Percentiles rank a stretch among this genome's conserved stretches.
These are phyloP conservation scores for Sclerotinia nivalis DNA, from an alignment of 2,329 filamentous ascomycete genomes.

Conservation along the genomic window DNA sequence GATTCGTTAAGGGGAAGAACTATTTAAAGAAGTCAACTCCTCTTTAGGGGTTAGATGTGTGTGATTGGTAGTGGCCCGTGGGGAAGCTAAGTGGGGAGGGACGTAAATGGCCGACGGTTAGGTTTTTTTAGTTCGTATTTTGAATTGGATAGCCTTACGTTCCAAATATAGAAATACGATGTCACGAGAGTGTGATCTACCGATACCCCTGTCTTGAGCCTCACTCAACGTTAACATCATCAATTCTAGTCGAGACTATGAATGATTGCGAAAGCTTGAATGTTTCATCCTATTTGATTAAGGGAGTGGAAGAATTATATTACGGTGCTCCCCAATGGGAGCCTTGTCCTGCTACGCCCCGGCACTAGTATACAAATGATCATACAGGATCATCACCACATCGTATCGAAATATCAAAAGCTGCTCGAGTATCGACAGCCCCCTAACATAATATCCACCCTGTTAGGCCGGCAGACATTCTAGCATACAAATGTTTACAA, in stretches of 20 bases:
- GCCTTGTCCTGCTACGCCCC: background rate
- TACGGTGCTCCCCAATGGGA: background rate
- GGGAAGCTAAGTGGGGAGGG: no score
- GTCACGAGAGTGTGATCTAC: background rate
- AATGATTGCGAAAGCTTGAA: background rate
- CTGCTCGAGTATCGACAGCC: background rate
- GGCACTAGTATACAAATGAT: background rate
- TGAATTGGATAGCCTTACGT: background rate
- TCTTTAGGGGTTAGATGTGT: no score
- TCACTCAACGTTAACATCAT: background rate
- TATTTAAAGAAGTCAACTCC: no score
- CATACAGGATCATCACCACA: background rate
- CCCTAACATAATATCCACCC: background rate
- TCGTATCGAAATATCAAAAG: background rate
- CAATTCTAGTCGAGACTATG: background rate
- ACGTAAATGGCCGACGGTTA: no score
- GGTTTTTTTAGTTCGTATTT: slow-evolving; percentile 1
- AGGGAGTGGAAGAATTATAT: no score
- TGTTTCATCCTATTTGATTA: no score
- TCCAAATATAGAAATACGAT: background rate
- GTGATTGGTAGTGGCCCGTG: no score
- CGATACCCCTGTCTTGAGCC: background rate
- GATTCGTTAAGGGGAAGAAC: no score
- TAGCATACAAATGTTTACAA: background rate
- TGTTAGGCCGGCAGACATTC: background rate